Conservation (phyloP, 1,139 yeast genomes). For the Saccharomycopsis hybrid region DNA sequence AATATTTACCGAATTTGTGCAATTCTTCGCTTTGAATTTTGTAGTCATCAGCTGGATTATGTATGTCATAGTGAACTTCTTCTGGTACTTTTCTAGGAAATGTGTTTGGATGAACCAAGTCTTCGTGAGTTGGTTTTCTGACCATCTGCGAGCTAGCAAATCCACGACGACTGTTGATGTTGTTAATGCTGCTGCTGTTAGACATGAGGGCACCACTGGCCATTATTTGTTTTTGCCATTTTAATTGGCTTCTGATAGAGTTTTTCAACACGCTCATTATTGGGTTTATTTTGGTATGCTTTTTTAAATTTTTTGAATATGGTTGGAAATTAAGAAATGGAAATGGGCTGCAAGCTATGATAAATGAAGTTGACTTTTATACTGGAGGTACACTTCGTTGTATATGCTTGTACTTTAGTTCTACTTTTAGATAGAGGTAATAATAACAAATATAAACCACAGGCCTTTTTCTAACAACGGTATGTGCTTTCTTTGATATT, state of each 20-base stretch:
- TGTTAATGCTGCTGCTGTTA: too few relatives aligned
- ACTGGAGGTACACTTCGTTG: too few relatives aligned
- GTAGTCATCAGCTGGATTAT: slow-evolving; percentile 75
- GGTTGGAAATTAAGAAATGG: too few relatives aligned
- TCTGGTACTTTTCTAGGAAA: slow-evolving; percentile 21
- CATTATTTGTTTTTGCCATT: neutral
- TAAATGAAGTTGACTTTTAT: too few relatives aligned
- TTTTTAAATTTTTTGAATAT: too few relatives aligned
- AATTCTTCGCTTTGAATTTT: slow-evolving; percentile 63
- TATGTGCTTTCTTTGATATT: too few relatives aligned
- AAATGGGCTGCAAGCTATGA: too few relatives aligned
- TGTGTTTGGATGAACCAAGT: slow-evolving; percentile 14
- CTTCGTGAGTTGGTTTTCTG: slow-evolving; percentile 17
- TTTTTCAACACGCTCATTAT: slow-evolving; percentile 4
- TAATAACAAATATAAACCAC: too few relatives aligned
- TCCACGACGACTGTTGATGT: neutral
- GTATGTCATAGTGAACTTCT: slow-evolving; percentile 50
- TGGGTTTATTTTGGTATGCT: too few relatives aligned
- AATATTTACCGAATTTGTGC: slow-evolving; percentile 76
- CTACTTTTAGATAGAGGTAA: too few relatives aligned
- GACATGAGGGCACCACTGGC: neutral
- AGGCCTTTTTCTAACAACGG: too few relatives aligned
- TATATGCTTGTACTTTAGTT: too few relatives aligned
- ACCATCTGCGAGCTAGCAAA: neutral
- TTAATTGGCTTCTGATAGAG: neutral